These are phyloP conservation scores for apple (Malus domestica) DNA, from an alignment of 306 rosid species.

Conservation along the genomic window ASM211411v1 NC_041802.1:26879001-26879500, in stretches of 20 bases:
- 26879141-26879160: neutral
- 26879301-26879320: constrained; percentile 89
- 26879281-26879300: constrained; percentile 93
- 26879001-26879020: constrained; percentile 34
- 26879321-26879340: constrained; percentile 78
- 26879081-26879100: constrained; percentile 39
- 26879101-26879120: neutral
- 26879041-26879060: constrained; percentile 80
- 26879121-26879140: neutral
- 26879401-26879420: neutral
- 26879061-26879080: constrained; percentile 83
- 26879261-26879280: constrained; percentile 83
- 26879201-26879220: constrained; percentile 86
- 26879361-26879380: neutral
- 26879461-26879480: constrained; percentile 81
- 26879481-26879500: constrained; percentile 81
- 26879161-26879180: constrained; percentile 43
- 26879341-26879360: constrained; percentile 79
- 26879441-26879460: constrained; percentile 94
- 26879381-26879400: neutral
- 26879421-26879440: constrained; percentile 36
- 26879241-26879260: constrained; percentile 82
- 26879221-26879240: constrained; percentile 76
- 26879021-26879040: constrained; percentile 79
- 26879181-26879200: constrained; percentile 80